These are phyloP conservation scores for Bocquillonia castaneifolia DNA, from an alignment of 441 rosid genomes.

Conservation along the genomic window DNA sequence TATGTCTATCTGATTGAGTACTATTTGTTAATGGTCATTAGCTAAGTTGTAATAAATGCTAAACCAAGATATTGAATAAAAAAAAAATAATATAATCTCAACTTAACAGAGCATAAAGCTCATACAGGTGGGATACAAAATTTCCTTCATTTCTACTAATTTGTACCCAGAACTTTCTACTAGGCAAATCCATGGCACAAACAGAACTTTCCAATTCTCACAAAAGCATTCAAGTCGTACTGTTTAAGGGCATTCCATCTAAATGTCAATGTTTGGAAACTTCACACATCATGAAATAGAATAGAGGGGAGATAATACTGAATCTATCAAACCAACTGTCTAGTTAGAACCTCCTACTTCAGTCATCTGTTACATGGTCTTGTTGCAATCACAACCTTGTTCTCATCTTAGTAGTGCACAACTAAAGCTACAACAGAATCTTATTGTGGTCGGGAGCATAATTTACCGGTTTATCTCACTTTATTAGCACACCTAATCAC, in stretches of 20 bases:
- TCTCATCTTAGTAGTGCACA: background rate
- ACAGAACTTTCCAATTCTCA: background rate
- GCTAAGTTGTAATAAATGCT: background rate
- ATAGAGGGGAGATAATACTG: background rate
- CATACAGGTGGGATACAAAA: background rate
- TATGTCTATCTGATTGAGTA: no score
- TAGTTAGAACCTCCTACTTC: background rate
- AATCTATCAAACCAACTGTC: background rate
- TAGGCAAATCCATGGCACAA: background rate
- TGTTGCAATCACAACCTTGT: no score
- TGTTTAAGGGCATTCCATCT: no score
- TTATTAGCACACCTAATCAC: no score
- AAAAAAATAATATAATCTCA: no score
- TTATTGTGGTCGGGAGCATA: background rate
- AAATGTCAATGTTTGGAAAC: background rate
- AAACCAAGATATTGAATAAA: background rate
- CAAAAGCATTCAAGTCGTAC: background rate
- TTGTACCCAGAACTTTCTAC: background rate
- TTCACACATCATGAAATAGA: background rate
- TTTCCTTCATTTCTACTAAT: background rate
- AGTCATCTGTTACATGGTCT: no score
- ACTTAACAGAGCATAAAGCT: background rate
- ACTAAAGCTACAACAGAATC: background rate
- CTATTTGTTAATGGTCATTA: background rate
- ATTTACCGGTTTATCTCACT: background rate